phyloP scores from a whole-genome alignment of 2,329 filamentous ascomycete species.

The Fusarium nygamai region DNA sequence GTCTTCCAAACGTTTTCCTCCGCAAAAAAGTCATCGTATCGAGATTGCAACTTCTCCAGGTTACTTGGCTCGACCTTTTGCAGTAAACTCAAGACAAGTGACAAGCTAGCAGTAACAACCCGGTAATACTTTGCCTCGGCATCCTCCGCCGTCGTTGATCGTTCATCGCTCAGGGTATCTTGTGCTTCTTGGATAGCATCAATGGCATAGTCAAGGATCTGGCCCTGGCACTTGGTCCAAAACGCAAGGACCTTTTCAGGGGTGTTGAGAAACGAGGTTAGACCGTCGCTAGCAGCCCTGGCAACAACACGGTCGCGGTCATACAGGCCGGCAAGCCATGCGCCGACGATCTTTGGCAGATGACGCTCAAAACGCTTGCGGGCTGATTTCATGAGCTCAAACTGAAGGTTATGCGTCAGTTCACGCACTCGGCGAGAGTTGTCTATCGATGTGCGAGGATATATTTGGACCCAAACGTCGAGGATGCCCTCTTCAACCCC shows the following conservation, averaged over 20 bases:
- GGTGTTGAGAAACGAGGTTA: slow-evolving; percentile 79
- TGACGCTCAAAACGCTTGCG: slow-evolving; percentile 87
- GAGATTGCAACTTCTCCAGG: slow-evolving; percentile 66
- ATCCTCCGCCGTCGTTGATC: slow-evolving; percentile 85
- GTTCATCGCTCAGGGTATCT: slow-evolving; percentile 87
- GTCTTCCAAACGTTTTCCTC: slow-evolving; percentile 74
- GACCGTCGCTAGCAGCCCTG: slow-evolving; percentile 79
- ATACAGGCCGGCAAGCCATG: slow-evolving; percentile 92
- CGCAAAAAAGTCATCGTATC: slow-evolving; percentile 73
- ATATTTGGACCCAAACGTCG: slow-evolving; percentile 88
- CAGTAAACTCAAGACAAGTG: slow-evolving; percentile 64
- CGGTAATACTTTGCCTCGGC: slow-evolving; percentile 85
- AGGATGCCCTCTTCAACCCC: slow-evolving; percentile 84
- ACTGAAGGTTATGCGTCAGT: slow-evolving; percentile 80
- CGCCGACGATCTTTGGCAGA: slow-evolving; percentile 79
- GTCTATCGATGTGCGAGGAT: slow-evolving; percentile 90
- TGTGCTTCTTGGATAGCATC: slow-evolving; percentile 83
- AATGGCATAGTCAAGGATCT: slow-evolving; percentile 84
- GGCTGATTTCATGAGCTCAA: slow-evolving; percentile 66
- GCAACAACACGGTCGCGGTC: slow-evolving; percentile 84
- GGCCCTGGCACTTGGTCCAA: slow-evolving; percentile 82
- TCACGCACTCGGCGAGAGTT: slow-evolving; percentile 88
- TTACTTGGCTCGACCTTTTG: slow-evolving; percentile 61
- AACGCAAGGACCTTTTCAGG: slow-evolving; percentile 81
- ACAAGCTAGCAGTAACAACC: slow-evolving; percentile 69